A percentile compares a stretch with the other conserved stretches of the same genome.
Conservation (phyloP, 768 basidiomycete species). For the Grammothele lineata region DNA sequence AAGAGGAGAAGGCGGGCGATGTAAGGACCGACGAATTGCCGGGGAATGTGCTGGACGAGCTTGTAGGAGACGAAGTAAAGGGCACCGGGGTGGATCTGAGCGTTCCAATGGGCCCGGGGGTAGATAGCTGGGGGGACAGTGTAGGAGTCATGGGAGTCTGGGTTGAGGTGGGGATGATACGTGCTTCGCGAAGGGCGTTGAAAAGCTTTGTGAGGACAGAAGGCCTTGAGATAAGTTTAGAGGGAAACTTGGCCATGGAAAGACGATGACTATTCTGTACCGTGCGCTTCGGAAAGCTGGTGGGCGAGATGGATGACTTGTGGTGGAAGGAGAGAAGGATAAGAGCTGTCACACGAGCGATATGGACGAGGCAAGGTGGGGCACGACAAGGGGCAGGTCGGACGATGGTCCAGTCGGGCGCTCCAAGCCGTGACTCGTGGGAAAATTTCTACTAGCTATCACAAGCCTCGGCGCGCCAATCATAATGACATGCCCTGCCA, state of each 20-base stretch:
- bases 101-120: slow-evolving; percentile 5
- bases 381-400: neutral
- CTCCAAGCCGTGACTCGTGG: slow-evolving; percentile 9
- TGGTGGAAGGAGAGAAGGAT: neutral
- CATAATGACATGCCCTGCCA: no score
- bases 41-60: slow-evolving; percentile 12
- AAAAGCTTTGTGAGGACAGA: slow-evolving; percentile 17
- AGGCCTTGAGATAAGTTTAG: slow-evolving; percentile 7
- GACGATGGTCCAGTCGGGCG: no score
- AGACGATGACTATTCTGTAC: neutral
- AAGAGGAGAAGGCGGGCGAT: slow-evolving; percentile 27
- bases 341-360: slow-evolving; percentile 20
- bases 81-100: slow-evolving; percentile 1
- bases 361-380: neutral
- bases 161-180: slow-evolving; percentile 5
- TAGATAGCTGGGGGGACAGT: slow-evolving; percentile 15
- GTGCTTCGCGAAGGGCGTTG: slow-evolving; percentile 13
- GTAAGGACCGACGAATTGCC: slow-evolving; percentile 16
- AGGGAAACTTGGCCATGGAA: slow-evolving; percentile 11
- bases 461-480: slow-evolving; percentile 5
- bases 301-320: neutral
- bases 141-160: slow-evolving; percentile 18
- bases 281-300: neutral
- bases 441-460: slow-evolving; percentile 4
- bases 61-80: slow-evolving; percentile 12